Evolutionary conservation across 345 rosid genomes (phyloP).

Genomic region (Mercurialis annua): DNA sequence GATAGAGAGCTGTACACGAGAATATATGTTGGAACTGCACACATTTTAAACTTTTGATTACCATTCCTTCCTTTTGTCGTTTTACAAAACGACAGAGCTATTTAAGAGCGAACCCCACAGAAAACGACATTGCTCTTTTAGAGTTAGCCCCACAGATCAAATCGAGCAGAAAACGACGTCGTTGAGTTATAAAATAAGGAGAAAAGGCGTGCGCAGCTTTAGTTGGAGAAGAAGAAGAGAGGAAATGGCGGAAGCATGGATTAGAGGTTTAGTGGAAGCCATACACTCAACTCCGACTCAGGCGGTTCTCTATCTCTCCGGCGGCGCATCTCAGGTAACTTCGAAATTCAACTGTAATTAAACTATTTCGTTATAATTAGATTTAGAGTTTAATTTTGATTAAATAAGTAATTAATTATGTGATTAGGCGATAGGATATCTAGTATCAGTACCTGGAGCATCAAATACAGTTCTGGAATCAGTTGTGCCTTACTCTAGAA

Average conservation of each 20-base stretch:
- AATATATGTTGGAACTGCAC: no score
- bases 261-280: slow-evolving; percentile 62
- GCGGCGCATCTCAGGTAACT: slow-evolving; percentile 82
- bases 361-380: neutral
- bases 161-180: neutral
- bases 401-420: neutral
- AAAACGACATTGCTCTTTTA: no score
- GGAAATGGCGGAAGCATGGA: slow-evolving; percentile 53
- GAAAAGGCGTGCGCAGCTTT: no score
- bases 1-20: no score
- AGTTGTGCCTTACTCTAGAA: slow-evolving; percentile 68
- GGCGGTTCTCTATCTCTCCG: slow-evolving; percentile 72
- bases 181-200: no score
- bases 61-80: no score
- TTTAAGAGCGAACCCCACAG: neutral
- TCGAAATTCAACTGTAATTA: neutral
- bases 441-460: slow-evolving; percentile 89
- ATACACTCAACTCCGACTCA: slow-evolving; percentile 67
- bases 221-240: slow-evolving; percentile 5
- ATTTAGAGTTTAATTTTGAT: neutral
- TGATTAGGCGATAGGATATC: slow-evolving; percentile 67
- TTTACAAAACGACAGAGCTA: no score
- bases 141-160: neutral
- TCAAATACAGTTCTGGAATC: slow-evolving; percentile 82
- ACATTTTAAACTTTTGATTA: no score